Evolutionary conservation across 169 alveolate genomes (phyloP), one percentile per base, ranked within the genome.

Genomic region (Cyclospora cayetanensis): DNA sequence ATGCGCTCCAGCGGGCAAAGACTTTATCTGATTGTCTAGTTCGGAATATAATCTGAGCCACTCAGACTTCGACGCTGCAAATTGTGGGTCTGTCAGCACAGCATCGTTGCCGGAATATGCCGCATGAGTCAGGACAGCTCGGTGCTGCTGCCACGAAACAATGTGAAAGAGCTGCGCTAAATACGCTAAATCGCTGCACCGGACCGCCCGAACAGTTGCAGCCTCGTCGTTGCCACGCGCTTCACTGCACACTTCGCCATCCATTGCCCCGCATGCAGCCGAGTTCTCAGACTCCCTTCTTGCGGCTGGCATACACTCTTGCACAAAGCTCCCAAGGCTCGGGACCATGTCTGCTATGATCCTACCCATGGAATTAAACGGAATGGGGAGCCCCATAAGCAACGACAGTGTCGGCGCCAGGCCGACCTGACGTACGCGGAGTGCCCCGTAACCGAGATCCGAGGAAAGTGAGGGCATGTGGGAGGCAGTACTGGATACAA

Each of bases 391-490:
- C 12, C 93, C 93, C 4, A 90, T 31, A 12, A 90, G 91, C n/a
- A 90, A 77, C 2, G 93, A 79, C 41, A 66, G 60, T 34, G 93
- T 90, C 41, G 93, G 74, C 68, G 91, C 87, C 91, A 83, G 52
- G 88, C 88, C 93, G 60, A 90, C 93, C 91, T 90, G 93, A 4
- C 77, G 77, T 5, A 90, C 66, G 29, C 93, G 93, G 9, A 68
- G 82, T 18, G 89, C 27, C 15, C 89, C 89, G 53, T 80, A 80
- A 63, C 89, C 89, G 18, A 80, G 89, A 46, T 42, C 50, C 52
- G 89, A 50, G 29, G 89, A 50, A n/a, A 74, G 89, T 34, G 89
- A 80, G 72, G 55, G 52, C 18, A 53, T 39, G 29, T 34, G 74
- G 18, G 39, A 15, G 5, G 89, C 43, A n/a, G 72, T 11, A 4